Conservation (phyloP, 148 eudicot genomes). For the Fagopyrum homotropicum region DNA sequence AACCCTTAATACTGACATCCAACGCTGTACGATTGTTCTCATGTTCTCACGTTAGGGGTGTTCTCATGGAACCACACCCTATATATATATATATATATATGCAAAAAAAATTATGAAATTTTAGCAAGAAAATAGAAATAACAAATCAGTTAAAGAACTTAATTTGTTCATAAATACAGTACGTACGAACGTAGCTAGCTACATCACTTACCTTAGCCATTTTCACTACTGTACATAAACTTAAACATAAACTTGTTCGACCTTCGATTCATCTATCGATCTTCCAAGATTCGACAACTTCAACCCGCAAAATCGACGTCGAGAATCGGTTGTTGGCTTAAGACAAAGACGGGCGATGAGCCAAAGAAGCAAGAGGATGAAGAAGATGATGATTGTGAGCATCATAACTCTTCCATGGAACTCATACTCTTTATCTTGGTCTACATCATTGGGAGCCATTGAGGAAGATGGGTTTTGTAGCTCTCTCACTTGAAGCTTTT, state of each 20-base stretch:
- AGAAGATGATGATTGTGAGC: background rate
- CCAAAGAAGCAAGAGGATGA: background rate
- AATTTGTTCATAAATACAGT: no score
- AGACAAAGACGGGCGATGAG: background rate
- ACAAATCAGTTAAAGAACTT: no score
- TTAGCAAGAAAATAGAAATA: no score
- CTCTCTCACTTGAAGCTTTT: background rate
- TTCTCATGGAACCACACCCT: no score
- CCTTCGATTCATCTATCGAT: background rate
- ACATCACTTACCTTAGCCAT: no score
- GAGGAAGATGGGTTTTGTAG: background rate
- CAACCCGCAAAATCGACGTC: background rate
- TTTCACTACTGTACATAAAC: no score
- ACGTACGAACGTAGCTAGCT: no score
- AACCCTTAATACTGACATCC: no score
- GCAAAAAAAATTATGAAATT: no score
- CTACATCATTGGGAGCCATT: background rate
- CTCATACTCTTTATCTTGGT: background rate
- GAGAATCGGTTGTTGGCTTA: background rate
- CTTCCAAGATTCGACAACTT: background rate
- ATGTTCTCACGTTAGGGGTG: no score
- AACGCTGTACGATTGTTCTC: no score
- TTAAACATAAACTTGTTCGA: background rate
- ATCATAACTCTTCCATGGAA: constrained; percentile 2
- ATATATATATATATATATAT: no score